Evolutionary conservation across 768 basidiomycete genomes (phyloP).

Genomic region (Auriculariales sp.): DNA sequence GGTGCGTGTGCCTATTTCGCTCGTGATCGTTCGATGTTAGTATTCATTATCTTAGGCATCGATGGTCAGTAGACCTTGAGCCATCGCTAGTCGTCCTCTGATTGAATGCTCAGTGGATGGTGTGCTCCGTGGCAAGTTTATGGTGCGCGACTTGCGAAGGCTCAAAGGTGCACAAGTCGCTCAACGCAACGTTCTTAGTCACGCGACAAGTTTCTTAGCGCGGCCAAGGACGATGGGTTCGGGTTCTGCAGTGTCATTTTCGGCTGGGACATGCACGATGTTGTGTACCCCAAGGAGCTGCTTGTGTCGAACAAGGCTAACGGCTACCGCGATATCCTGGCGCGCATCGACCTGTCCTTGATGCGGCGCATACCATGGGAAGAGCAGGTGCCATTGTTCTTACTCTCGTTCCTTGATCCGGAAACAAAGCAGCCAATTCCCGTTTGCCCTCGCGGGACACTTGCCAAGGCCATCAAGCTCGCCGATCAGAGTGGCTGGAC

Average conservation of each 20-base stretch:
- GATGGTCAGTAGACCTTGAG: slow-evolving; percentile 39
- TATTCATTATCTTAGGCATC: slow-evolving; percentile 25
- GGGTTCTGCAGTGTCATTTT: slow-evolving; percentile 92
- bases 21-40: background rate
- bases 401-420: slow-evolving; percentile 82
- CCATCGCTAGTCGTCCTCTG: background rate
- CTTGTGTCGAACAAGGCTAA: slow-evolving; percentile 83
- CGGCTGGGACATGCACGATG: slow-evolving; percentile 89
- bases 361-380: slow-evolving; percentile 90
- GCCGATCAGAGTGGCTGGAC: slow-evolving; percentile 35
- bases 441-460: slow-evolving; percentile 77
- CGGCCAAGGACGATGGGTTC: slow-evolving; percentile 62
- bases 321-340: slow-evolving; percentile 82
- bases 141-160: slow-evolving; percentile 31
- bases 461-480: slow-evolving; percentile 41
- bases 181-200: slow-evolving; percentile 34
- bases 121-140: slow-evolving; percentile 86
- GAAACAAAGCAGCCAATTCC: slow-evolving; percentile 60
- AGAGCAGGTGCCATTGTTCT: slow-evolving; percentile 81
- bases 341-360: slow-evolving; percentile 73
- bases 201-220: slow-evolving; percentile 79
- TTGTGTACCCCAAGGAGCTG: slow-evolving; percentile 71
- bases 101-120: slow-evolving; percentile 56
- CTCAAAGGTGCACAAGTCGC: slow-evolving; percentile 5
- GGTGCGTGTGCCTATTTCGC: slow-evolving; percentile 37